These are phyloP conservation scores for Chlorella vulgaris DNA, from an alignment of 139 green algal genomes.

Conservation along the genomic window DNA sequence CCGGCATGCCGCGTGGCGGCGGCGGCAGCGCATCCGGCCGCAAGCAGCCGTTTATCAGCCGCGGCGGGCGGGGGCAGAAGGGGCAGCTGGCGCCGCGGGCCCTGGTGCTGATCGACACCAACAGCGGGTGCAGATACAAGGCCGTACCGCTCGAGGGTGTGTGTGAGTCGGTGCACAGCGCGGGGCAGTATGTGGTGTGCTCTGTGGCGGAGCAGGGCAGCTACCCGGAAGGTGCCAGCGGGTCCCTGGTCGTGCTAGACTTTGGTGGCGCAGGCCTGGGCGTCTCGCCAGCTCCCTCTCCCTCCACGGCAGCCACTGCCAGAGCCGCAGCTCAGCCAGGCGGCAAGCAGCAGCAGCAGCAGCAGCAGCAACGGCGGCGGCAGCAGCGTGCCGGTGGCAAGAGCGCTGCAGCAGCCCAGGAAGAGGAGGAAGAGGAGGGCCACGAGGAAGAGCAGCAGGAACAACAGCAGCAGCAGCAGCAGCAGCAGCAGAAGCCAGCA, in stretches of 20 bases:
- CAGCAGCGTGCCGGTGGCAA: neutral
- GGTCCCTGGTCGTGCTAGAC: constrained; percentile 38
- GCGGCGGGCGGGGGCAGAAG: constrained; percentile 1
- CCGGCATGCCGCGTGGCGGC: neutral
- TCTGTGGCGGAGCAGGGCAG: neutral
- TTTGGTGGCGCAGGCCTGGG: constrained; percentile 12
- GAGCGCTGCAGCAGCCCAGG: neutral
- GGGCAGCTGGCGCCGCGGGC: constrained; percentile 16
- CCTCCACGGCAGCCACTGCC: neutral
- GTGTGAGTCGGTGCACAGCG: constrained; percentile 23
- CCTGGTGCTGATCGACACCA: constrained; percentile 34
- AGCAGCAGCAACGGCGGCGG: neutral
- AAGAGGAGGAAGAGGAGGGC: neutral
- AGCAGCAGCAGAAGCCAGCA: neutral
- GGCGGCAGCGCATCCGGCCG: neutral
- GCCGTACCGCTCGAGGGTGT: constrained; percentile 9
- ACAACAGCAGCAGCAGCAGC: neutral
- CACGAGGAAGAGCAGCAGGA: neutral
- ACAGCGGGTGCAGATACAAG: constrained; percentile 34
- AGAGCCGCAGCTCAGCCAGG: neutral
- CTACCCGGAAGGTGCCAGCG: constrained; percentile 29
- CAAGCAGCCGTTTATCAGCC: neutral
- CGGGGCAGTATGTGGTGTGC: constrained; percentile 17
- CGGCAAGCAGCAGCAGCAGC: neutral
- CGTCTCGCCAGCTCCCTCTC: neutral